Base-by-base conservation (phyloP, 2,329 filamentous ascomycete species). In the Penicillium janthinellum region DNA sequence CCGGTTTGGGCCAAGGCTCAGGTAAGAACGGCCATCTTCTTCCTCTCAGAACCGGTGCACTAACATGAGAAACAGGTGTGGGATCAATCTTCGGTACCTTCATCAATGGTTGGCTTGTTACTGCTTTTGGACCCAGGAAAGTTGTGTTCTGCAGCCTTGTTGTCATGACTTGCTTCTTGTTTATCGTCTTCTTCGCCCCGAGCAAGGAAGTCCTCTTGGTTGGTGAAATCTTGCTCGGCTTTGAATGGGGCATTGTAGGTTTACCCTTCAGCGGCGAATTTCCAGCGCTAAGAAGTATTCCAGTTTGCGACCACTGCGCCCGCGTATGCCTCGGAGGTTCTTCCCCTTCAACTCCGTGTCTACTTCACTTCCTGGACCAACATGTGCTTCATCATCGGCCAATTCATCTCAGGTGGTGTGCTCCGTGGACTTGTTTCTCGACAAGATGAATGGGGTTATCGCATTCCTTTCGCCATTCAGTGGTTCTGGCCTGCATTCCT, bases 311-410 rank as follows among this genome's bases (percentile, higher is more conserved):
- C 42, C 14, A 45, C 42, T n/a, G 42, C 42, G 2, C 22, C 42
- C 14, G 42, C 42, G 4, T 45, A 45, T 28, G 42, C 42, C 42
- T 45, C 42, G 5, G 42, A 45, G 28, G 42, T 45, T 28, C 42
- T 45, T n/a, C 42, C 42, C 7, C 42, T 45, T 14, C 42, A 45
- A 22, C 65, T 76, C 6, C 68, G 73, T 50, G 61, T 66, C 5
- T 75, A 75, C 42, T 58, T 72, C 54, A 77, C 73, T 0, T 73
- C 70, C 7, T 75, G 73, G 60, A 70, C 77, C 52, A 77, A 77
- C 56, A 64, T 78, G 11, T 77, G 75, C 59, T 79, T 76, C 77
- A 73, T 73, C 7, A 71, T 78, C 39, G 77, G 77, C 4, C 75
- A 78, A 54, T 67, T 79, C n/a, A 62, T 78, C 35, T 70, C 66